phyloP scores from a whole-genome alignment of 163 green algal species.

The Chlamydomonas reinhardtii region DNA sequence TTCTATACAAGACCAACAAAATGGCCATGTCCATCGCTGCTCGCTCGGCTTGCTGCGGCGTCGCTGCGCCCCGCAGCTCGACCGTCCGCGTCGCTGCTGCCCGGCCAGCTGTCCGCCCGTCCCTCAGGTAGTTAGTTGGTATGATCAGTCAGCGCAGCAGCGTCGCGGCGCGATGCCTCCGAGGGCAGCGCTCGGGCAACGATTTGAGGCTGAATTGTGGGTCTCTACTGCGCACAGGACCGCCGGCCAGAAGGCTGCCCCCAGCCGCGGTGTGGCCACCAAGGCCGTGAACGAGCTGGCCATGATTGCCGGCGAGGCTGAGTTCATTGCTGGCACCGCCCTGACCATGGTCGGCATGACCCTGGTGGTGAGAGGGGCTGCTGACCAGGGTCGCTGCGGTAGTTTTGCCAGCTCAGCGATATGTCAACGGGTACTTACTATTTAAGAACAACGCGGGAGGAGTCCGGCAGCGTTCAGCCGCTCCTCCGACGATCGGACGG shows the following conservation, averaged over 20 bases:
- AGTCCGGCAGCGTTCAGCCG: too few species aligned
- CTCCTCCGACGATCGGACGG: background rate
- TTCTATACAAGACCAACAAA: background rate
- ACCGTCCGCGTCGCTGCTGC: constrained; percentile 31
- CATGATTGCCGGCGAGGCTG: constrained; percentile 81
- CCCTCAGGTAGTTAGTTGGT: constrained; percentile 17
- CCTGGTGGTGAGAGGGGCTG: constrained; percentile 74
- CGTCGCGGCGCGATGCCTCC: too few species aligned
- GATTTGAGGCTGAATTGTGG: constrained; percentile 18
- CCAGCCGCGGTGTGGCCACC: constrained; percentile 53
- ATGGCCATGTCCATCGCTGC: constrained; percentile 48
- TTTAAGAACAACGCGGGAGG: too few species aligned
- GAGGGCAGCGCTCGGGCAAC: too few species aligned
- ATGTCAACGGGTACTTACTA: too few species aligned
- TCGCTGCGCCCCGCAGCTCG: constrained; percentile 37
- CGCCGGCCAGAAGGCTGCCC: constrained; percentile 35
- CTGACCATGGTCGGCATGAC: constrained; percentile 87
- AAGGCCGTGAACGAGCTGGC: constrained; percentile 76
- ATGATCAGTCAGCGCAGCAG: background rate
- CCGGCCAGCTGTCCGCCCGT: constrained; percentile 43
- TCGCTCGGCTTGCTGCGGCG: constrained; percentile 47
- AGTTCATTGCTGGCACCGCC: constrained; percentile 83
- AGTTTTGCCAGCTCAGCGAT: too few species aligned
- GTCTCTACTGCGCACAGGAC: constrained; percentile 24
- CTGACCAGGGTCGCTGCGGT: background rate